Conservation (phyloP, 2,329 filamentous ascomycete species). For the Colletotrichum sansevieriae region DNA sequence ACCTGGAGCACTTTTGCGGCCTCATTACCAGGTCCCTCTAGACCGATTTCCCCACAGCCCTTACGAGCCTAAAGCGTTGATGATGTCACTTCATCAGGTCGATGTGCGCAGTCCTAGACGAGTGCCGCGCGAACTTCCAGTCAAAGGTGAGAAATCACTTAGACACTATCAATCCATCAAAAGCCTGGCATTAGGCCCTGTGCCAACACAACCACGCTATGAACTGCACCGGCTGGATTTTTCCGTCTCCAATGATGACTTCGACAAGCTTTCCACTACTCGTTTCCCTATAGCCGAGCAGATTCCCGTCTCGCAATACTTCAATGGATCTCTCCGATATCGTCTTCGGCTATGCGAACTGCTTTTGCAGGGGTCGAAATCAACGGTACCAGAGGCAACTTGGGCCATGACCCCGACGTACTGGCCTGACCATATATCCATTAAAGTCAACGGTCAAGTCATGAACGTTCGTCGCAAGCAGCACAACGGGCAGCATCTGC, state of each 20-base stretch:
- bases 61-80: constrained; percentile 57
- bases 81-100: constrained; percentile 61
- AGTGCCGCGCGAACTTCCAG: constrained; percentile 46
- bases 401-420: constrained; percentile 75
- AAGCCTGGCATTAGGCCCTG: constrained; percentile 63
- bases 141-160: background rate
- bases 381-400: constrained; percentile 55
- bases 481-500: constrained; percentile 81
- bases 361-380: constrained; percentile 24
- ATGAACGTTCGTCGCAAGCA: constrained; percentile 73
- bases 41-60: constrained; percentile 57
- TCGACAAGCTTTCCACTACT: constrained; percentile 53
- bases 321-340: constrained; percentile 70
- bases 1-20: constrained; percentile 45
- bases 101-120: constrained; percentile 62
- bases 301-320: constrained; percentile 55
- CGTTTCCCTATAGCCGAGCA: constrained; percentile 46
- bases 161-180: constrained; percentile 71
- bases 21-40: constrained; percentile 41
- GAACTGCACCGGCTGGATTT: constrained; percentile 62
- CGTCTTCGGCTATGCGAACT: constrained; percentile 75
- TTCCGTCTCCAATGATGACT: constrained; percentile 53
- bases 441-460: constrained; percentile 74
- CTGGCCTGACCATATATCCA: constrained; percentile 80
- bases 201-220: constrained; percentile 51